These are phyloP conservation scores for Oryza glumipatula DNA, from an alignment of 176 grass and related monocot species.

Conservation along the genomic window DNA sequence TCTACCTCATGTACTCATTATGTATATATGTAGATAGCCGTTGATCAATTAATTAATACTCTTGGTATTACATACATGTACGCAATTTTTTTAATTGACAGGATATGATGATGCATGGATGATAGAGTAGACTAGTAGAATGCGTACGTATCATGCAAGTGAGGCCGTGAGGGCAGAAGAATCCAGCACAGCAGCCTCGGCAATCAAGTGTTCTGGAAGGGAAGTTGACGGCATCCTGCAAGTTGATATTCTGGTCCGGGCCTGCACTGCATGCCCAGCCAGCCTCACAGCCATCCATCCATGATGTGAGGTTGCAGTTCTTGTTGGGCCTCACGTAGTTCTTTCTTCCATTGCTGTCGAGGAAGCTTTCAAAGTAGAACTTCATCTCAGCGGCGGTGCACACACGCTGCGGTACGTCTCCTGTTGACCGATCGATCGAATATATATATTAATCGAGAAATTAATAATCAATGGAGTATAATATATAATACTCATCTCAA, in stretches of 20 bases:
- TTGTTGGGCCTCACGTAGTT: slow-evolving; percentile 85
- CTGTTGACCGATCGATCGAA: slow-evolving; percentile 32
- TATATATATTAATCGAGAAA: too few species aligned
- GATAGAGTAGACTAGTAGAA: background rate
- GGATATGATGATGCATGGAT: background rate
- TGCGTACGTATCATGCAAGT: slow-evolving; percentile 98
- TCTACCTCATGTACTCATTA: background rate
- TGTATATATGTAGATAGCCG: background rate
- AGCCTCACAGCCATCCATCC: slow-evolving; percentile 83
- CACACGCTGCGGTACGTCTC: slow-evolving; percentile 66
- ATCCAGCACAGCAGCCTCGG: slow-evolving; percentile 70
- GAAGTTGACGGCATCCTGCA: slow-evolving; percentile 58
- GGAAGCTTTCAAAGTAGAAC: slow-evolving; percentile 87
- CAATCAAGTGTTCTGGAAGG: slow-evolving; percentile 58
- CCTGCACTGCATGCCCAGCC: slow-evolving; percentile 73
- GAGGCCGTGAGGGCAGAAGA: slow-evolving; percentile 89
- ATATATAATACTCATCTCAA: too few species aligned
- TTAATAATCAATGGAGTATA: too few species aligned
- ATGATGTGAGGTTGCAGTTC: slow-evolving; percentile 91
- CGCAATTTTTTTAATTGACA: background rate
- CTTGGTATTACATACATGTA: background rate
- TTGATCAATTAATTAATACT: background rate
- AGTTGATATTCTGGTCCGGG: slow-evolving; percentile 38
- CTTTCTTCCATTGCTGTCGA: slow-evolving; percentile 52
- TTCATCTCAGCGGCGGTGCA: slow-evolving; percentile 89